Percentiles rank a stretch among this genome's conserved stretches.
These are phyloP conservation scores for Neophaeococcomyces aloes DNA, from an alignment of 2,329 filamentous ascomycete genomes.

Conservation along the genomic window DNA sequence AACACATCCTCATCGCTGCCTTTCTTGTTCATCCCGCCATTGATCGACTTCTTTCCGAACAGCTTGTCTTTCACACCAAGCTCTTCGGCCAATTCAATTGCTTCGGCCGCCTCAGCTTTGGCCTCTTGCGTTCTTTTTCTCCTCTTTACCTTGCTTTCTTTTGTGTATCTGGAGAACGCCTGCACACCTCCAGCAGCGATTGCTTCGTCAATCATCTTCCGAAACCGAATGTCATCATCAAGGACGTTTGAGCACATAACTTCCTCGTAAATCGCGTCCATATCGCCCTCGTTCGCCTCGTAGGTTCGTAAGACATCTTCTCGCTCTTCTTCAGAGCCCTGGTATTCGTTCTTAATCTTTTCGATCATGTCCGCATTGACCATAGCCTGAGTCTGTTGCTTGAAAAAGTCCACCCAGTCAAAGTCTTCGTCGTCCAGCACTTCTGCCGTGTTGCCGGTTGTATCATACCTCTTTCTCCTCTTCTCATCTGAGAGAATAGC, in stretches of 20 bases:
- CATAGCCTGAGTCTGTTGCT: conserved; percentile 67
- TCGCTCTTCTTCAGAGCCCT: conserved; percentile 74
- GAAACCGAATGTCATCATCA: conserved; percentile 77
- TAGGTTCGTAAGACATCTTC: conserved; percentile 69
- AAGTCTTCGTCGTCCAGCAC: conserved; percentile 68
- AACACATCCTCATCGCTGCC: conserved; percentile 39
- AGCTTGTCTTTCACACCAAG: conserved; percentile 63
- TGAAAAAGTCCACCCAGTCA: conserved; percentile 84
- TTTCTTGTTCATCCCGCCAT: conserved; percentile 36
- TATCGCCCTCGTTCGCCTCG: conserved; percentile 58
- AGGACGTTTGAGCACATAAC: conserved; percentile 81
- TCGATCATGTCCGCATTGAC: conserved; percentile 65
- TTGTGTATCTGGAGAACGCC: conserved; percentile 56
- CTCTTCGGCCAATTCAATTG: conserved; percentile 64
- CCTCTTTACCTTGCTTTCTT: conserved; percentile 59
- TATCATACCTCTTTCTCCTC: conserved; percentile 76
- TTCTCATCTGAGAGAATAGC: conserved; percentile 76
- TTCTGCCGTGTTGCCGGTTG: conserved; percentile 80
- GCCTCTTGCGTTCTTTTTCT: conserved; percentile 51
- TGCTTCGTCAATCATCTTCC: conserved; percentile 67
- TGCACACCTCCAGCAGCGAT: conserved; percentile 60
- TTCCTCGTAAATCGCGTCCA: conserved; percentile 65
- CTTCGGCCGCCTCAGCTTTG: conserved; percentile 58
- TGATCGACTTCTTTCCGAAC: conserved; percentile 38
- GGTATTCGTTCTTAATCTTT: conserved; percentile 67